Base-by-base conservation (phyloP, 2,329 filamentous ascomycete genomes). In the Knoxdaviesia capensis region DNA sequence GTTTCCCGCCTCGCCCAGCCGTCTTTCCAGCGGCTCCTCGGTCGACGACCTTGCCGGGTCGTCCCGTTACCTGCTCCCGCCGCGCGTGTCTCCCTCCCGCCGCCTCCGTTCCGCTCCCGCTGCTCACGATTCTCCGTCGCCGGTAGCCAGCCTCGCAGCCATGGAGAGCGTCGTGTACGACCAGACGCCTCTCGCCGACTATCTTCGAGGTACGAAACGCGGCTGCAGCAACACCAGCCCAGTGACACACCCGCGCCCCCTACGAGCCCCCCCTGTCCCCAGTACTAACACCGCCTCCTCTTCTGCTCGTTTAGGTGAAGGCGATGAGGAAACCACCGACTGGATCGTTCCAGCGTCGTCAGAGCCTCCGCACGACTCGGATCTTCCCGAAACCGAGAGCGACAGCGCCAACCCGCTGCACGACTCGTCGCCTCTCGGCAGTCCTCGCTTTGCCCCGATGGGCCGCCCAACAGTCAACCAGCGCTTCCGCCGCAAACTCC, bases 161-260 rank as follows among this genome's bases (percentile, higher is more conserved):
- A 90, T 94, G 87, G 87, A 94, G 71, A 76, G 81, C 54, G 69
- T 94, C 53, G 75, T 94, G 52, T 82, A 81, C 62, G 75, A 90
- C 63, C 77, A 86, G 63, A 82, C 83, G 57, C 87, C 87, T 52
- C 69, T 94, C 61, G 86, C 85, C 56, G 77, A 82, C 54, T 90
- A 90, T 63, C 75, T 94, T 52, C 79, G 87, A 74, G 86, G 87
- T 90, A 61, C 53, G 67, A 6, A n/a, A n/a, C 46, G 51, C 43
- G 40, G 10, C 34, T 38, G 32, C 29, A 7, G 8, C 40, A 9
- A 34, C 11, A 40, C 29, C n/a, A 35, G n/a, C 38, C n/a, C 11
- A n/a, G 7, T 6, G 33, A 31, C n/a, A 31, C 38, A 11, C 32
- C 40, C 29, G 41, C 20, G 32, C 38, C 36, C 33, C 34, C n/a